phyloP scores from a whole-genome alignment of 176 grass and related monocot genomes.

The Panicum miliaceum region DNA sequence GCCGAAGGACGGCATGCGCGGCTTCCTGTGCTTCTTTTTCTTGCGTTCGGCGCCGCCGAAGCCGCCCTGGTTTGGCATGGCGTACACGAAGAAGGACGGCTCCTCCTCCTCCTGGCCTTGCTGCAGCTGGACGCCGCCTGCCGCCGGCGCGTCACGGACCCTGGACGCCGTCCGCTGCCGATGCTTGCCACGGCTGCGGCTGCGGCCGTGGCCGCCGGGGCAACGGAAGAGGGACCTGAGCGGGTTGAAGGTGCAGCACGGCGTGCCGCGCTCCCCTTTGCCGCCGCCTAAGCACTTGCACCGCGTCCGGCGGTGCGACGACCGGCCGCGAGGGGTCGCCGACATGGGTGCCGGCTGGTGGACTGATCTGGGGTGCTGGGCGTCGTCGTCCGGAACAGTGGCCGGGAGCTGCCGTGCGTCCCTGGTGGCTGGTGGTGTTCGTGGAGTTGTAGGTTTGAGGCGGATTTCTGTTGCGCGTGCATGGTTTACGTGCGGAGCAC shows the following conservation, averaged over 20 bases:
- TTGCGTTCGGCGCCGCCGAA: not conserved
- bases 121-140: slow-evolving; percentile 16
- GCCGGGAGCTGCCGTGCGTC: not conserved
- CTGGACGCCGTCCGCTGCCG: slow-evolving; percentile 41
- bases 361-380: not conserved
- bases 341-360: slow-evolving; percentile 37
- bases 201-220: slow-evolving; percentile 35
- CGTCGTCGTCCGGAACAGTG: not conserved
- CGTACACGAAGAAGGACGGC: slow-evolving; percentile 60
- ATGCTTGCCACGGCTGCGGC: slow-evolving; percentile 31
- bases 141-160: slow-evolving; percentile 22
- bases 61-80: slow-evolving; percentile 49
- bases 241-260: slow-evolving; percentile 52
- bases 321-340: slow-evolving; percentile 51
- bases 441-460: slow-evolving; percentile 33
- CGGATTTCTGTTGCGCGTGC: slow-evolving; percentile 11
- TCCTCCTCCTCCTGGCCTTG: slow-evolving; percentile 52
- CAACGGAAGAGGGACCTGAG: slow-evolving; percentile 47
- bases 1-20: slow-evolving; percentile 47
- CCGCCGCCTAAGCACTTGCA: slow-evolving; percentile 30
- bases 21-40: slow-evolving; percentile 44
- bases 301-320: slow-evolving; percentile 37
- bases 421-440: not conserved
- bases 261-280: slow-evolving; percentile 11
- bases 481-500: slow-evolving; percentile 47